These are phyloP conservation scores for Guyanaporus albipodus DNA, from an alignment of 768 basidiomycete genomes.

Conservation along the genomic window DNA sequence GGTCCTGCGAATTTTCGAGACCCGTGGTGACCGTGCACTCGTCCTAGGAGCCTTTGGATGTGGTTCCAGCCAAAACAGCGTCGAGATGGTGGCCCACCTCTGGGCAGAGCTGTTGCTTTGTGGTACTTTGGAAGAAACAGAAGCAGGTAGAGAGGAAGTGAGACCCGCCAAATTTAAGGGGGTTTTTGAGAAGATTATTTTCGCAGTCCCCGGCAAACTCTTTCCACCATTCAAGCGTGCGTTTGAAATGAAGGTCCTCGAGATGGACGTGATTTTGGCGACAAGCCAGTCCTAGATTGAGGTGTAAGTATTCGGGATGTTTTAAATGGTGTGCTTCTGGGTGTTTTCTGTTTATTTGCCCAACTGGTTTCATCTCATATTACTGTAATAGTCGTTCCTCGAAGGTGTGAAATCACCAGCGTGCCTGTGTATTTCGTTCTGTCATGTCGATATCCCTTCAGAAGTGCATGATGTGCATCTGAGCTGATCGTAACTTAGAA, in stretches of 20 bases:
- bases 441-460: too few relatives aligned
- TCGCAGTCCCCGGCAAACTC: constrained; percentile 39
- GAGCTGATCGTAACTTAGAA: too few relatives aligned
- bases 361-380: too few relatives aligned
- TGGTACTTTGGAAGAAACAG: constrained; percentile 25
- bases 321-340: not conserved
- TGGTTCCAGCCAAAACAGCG: constrained; percentile 38
- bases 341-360: not conserved
- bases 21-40: constrained; percentile 35
- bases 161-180: constrained; percentile 35
- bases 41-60: constrained; percentile 47
- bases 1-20: constrained; percentile 41
- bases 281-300: constrained; percentile 22
- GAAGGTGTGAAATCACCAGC: too few relatives aligned
- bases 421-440: not conserved
- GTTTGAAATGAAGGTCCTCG: constrained; percentile 39
- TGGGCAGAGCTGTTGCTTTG: constrained; percentile 46
- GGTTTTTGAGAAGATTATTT: constrained; percentile 40
- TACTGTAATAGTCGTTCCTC: too few relatives aligned
- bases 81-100: constrained; percentile 39
- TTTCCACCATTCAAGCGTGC: constrained; percentile 36
- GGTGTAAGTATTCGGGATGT: not conserved
- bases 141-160: constrained; percentile 14
- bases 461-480: too few relatives aligned
- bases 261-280: constrained; percentile 31